These are phyloP conservation scores for Favolaschia claudopus DNA, from an alignment of 768 basidiomycete species.

Conservation along the genomic window DNA sequence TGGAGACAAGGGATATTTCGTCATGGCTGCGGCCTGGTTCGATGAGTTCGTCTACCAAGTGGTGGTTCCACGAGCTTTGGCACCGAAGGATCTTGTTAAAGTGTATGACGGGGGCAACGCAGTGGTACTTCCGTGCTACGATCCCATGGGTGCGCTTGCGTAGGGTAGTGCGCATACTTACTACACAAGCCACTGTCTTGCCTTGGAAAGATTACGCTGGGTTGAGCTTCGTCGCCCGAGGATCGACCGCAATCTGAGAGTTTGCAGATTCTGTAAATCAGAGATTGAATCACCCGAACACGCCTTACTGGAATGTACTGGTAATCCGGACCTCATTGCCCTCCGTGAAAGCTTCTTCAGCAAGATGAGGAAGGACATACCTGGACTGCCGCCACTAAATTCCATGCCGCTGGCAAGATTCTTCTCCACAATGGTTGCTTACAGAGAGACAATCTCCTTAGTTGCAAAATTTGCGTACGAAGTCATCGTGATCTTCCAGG, in stretches of 20 bases:
- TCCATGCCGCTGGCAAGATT: too few species aligned
- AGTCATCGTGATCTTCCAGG: too few species aligned
- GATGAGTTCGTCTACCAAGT: slow-evolving; percentile 96
- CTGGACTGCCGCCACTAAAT: too few species aligned
- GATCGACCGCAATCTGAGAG: background rate
- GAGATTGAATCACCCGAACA: background rate
- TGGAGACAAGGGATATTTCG: slow-evolving; percentile 87
- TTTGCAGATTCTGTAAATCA: background rate
- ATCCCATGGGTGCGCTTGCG: slow-evolving; percentile 70
- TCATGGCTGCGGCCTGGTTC: slow-evolving; percentile 95
- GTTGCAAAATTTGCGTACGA: too few species aligned
- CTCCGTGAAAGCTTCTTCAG: too few species aligned
- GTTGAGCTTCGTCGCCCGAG: background rate
- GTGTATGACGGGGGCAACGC: slow-evolving; percentile 75
- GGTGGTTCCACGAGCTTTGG: slow-evolving; percentile 82
- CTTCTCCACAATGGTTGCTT: too few species aligned
- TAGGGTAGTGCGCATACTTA: too few species aligned
- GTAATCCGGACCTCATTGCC: too few species aligned
- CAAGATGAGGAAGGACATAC: too few species aligned
- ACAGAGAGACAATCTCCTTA: too few species aligned
- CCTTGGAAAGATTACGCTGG: background rate
- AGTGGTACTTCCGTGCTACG: slow-evolving; percentile 86
- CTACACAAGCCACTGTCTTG: slow-evolving; percentile 1
- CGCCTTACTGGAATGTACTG: background rate
- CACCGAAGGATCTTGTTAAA: slow-evolving; percentile 81